Evolutionary conservation across 257 asterid genomes (phyloP).

Genomic region (Przewalskia tangutica): DNA sequence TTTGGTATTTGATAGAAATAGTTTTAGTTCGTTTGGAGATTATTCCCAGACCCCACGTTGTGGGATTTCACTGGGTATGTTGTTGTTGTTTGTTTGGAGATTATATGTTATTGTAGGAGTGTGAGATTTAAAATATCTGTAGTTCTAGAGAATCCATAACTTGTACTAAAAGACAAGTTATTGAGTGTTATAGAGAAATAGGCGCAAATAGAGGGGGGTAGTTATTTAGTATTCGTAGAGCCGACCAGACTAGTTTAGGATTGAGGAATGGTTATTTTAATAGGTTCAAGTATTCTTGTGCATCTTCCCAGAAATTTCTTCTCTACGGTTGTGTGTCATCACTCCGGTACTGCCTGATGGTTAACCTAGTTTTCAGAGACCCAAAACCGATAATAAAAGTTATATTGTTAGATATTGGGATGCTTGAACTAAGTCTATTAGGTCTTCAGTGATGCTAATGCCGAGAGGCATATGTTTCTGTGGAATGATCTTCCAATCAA

Average conservation of each 20-base stretch:
- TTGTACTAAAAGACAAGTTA: background rate
- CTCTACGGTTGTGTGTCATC: background rate
- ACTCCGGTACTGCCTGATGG: background rate
- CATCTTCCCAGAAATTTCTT: background rate
- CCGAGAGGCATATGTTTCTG: background rate
- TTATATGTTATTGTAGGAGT: background rate
- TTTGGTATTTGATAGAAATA: background rate
- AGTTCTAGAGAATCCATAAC: background rate
- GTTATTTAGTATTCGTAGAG: background rate
- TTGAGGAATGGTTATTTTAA: background rate
- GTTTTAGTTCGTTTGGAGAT: background rate
- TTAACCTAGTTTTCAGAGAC: background rate
- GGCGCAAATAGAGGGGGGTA: background rate
- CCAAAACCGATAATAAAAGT: background rate
- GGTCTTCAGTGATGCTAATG: background rate
- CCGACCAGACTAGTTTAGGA: background rate
- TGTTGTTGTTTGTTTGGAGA: background rate
- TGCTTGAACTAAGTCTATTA: background rate
- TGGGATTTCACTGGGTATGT: no score
- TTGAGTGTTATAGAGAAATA: background rate
- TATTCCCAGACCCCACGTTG: no score
- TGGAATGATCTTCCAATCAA: background rate
- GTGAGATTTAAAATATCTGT: background rate
- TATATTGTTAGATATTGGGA: background rate
- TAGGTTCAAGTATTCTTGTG: background rate